A percentile compares a stretch with the other conserved stretches of the same genome.
These are phyloP conservation scores for Garcileccinum viscosum DNA, from an alignment of 1,284 basidiomycete species.

Conservation along the genomic window DNA sequence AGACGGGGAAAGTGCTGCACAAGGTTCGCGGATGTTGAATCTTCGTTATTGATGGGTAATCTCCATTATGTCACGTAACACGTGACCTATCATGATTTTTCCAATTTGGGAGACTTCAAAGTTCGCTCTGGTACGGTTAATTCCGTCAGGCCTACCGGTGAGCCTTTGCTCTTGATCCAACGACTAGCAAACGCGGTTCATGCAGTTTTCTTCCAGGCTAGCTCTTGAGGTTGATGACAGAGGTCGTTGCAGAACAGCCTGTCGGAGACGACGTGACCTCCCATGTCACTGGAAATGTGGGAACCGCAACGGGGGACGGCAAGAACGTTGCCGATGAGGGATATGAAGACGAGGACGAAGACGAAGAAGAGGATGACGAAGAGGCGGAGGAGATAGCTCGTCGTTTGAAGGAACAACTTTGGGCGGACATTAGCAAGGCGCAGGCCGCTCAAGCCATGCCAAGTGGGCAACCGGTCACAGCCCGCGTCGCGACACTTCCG, in stretches of 20 bases:
- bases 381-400: conserved; percentile 75
- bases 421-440: conserved; percentile 72
- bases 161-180: conserved; percentile 14
- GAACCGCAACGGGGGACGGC: conserved; percentile 18
- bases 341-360: conserved; percentile 56
- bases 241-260: conserved; percentile 11
- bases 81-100: conserved; percentile 21
- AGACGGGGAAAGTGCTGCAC: conserved; percentile 5
- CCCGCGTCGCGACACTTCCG: conserved; percentile 1
- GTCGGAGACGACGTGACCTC: conserved; percentile 8
- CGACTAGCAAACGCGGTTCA: conserved; percentile 15
- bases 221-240: conserved; percentile 21
- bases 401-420: conserved; percentile 70
- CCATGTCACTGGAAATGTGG: conserved; percentile 7
- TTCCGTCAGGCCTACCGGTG: conserved; percentile 17
- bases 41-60: conserved; percentile 15
- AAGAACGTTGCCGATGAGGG: conserved; percentile 52
- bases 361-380: conserved; percentile 69
- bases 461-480: conserved; percentile 7
- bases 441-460: conserved; percentile 50
- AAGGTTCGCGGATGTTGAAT: conserved; percentile 29
- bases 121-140: not conserved
- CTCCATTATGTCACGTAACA: conserved; percentile 6
- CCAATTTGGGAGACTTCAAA: conserved; percentile 17
- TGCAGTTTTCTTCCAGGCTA: conserved; percentile 11